These are phyloP conservation scores for Clarkia xantiana DNA, from an alignment of 345 rosid genomes.

Conservation along the genomic window DNA sequence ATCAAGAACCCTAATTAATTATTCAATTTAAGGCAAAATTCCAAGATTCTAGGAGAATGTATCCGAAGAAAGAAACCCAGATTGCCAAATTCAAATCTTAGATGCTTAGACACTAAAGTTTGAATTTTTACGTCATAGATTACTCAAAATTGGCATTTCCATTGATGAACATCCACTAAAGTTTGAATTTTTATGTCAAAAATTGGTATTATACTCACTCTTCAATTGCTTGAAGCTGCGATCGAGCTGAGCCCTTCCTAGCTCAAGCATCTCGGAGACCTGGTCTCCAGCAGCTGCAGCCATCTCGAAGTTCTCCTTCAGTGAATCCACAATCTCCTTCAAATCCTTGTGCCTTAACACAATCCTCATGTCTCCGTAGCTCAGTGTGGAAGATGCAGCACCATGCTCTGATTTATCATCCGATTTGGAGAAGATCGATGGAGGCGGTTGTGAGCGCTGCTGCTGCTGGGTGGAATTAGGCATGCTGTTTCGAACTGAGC, in stretches of 20 bases:
- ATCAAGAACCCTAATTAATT: neutral
- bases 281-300: slow-evolving; percentile 77
- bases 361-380: slow-evolving; percentile 46
- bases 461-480: slow-evolving; percentile 12
- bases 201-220: slow-evolving; percentile 26
- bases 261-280: slow-evolving; percentile 71
- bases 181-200: neutral
- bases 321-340: slow-evolving; percentile 78
- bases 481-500: slow-evolving; percentile 21
- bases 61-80: neutral
- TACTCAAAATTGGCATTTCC: neutral
- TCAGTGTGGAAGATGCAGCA: neutral
- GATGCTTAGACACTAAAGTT: neutral
- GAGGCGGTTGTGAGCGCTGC: slow-evolving; percentile 5
- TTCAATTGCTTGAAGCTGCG: slow-evolving; percentile 76
- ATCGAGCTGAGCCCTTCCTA: slow-evolving; percentile 85
- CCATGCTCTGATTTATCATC: slow-evolving; percentile 25
- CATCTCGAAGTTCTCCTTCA: slow-evolving; percentile 62
- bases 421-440: slow-evolving; percentile 12
- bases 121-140: neutral
- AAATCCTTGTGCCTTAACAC: slow-evolving; percentile 87
- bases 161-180: neutral
- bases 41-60: neutral
- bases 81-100: neutral
- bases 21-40: neutral